Evolutionary conservation across 1,139 yeast genomes (phyloP).

Genomic region (Debaryomycetaceae sp.): DNA sequence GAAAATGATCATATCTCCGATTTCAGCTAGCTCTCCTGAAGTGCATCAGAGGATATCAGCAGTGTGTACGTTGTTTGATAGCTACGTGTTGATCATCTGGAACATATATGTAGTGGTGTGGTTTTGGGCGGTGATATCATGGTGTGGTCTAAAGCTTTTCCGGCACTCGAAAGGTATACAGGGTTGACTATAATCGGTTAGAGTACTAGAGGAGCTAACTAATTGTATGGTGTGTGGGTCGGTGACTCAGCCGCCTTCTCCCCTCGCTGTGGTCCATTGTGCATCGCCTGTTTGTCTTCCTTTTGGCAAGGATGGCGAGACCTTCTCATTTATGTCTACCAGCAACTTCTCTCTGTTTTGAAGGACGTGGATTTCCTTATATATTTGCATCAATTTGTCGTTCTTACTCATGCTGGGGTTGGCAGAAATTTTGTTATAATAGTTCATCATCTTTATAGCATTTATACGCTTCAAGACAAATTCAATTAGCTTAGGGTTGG

Average conservation of each 20-base stretch:
- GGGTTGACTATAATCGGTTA: not conserved
- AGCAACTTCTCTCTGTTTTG: slow-evolving; percentile 18
- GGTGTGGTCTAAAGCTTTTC: slow-evolving; percentile 77
- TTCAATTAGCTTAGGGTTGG: slow-evolving; percentile 37
- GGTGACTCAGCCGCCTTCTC: slow-evolving; percentile 57
- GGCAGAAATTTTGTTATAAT: slow-evolving; percentile 25
- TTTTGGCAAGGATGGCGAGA: slow-evolving; percentile 16
- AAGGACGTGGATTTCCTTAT: slow-evolving; percentile 23
- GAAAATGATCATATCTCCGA: slow-evolving; percentile 38
- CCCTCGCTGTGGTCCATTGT: slow-evolving; percentile 72
- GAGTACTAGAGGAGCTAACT: not conserved
- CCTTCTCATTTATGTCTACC: slow-evolving; percentile 3
- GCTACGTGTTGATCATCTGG: slow-evolving; percentile 50
- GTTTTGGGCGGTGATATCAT: slow-evolving; percentile 74
- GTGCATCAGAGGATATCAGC: slow-evolving; percentile 12
- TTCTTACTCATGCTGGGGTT: slow-evolving; percentile 15
- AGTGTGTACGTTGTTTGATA: slow-evolving; percentile 28
- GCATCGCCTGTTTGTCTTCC: slow-evolving; percentile 75
- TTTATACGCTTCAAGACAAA: slow-evolving; percentile 37
- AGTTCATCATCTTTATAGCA: slow-evolving; percentile 20
- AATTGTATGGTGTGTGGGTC: not conserved
- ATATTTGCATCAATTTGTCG: slow-evolving; percentile 16
- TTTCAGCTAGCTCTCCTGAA: slow-evolving; percentile 12
- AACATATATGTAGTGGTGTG: slow-evolving; percentile 59
- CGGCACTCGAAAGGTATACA: slow-evolving; percentile 64